These are phyloP conservation scores for Xylaria sp. DNA, from an alignment of 495 filamentous ascomycete species.

Conservation along the genomic window DNA sequence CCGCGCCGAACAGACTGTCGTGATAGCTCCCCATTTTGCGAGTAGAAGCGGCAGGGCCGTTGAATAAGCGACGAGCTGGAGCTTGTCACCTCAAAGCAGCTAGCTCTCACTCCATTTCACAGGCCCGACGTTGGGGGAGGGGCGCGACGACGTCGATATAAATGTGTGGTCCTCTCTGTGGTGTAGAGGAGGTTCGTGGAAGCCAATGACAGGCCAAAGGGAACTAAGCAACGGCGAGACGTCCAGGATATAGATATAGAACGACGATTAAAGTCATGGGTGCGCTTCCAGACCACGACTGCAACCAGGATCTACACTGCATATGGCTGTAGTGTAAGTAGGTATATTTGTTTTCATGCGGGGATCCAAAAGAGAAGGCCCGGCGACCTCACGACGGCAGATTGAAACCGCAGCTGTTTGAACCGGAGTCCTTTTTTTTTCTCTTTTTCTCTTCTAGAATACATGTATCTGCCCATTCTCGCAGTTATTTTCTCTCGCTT, in stretches of 20 bases:
- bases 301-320: constrained; percentile 11
- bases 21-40: constrained; percentile 33
- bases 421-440: constrained; percentile 9
- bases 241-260: constrained; percentile 7
- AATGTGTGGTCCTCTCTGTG: neutral
- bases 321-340: neutral
- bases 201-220: neutral
- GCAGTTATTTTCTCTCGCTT: neutral
- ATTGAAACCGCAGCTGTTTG: constrained; percentile 16
- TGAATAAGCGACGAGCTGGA: constrained; percentile 18
- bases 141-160: neutral
- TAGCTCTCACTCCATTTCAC: constrained; percentile 12
- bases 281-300: neutral
- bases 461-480: neutral
- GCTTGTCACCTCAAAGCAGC: constrained; percentile 17
- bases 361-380: constrained; percentile 2
- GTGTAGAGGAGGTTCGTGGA: neutral
- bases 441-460: constrained; percentile 4
- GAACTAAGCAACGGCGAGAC: neutral
- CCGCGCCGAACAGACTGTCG: constrained; percentile 34
- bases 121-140: neutral
- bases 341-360: constrained; percentile 11
- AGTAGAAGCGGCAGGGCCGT: neutral
- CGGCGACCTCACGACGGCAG: neutral
- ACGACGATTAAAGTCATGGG: constrained; percentile 2